These are phyloP conservation scores for Mycena pura DNA, from an alignment of 768 basidiomycete species.

Conservation along the genomic window DNA sequence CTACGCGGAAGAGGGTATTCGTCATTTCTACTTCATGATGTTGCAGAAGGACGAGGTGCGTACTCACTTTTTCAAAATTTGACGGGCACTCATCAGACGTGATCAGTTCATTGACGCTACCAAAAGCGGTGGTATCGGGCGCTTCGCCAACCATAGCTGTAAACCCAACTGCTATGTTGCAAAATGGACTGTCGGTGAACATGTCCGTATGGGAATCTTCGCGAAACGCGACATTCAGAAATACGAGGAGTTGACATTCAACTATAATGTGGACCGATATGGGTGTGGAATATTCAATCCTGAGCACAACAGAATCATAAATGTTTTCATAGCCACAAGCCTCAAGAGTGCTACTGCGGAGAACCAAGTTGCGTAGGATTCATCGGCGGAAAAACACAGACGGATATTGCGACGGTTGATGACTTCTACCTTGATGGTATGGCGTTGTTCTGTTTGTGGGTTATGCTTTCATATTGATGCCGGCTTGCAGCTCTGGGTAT, in stretches of 20 bases:
- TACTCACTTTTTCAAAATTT: constrained; percentile 6
- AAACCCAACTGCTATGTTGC: constrained; percentile 98
- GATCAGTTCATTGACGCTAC: constrained; percentile 99
- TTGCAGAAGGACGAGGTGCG: constrained; percentile 95
- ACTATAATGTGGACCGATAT: constrained; percentile 99
- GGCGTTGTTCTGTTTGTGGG: constrained; percentile 22
- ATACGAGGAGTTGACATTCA: constrained; percentile 94
- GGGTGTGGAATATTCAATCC: constrained; percentile 74
- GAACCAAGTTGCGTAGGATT: constrained; percentile 95
- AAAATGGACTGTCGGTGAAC: constrained; percentile 92
- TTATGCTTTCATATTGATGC: not conserved
- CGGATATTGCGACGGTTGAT: constrained; percentile 93
- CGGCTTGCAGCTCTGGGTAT: constrained; percentile 84
- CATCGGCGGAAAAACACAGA: constrained; percentile 98
- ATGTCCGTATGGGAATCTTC: constrained; percentile 98
- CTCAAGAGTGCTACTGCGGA: constrained; percentile 94
- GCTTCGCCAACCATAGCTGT: constrained; percentile 98
- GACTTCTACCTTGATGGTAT: constrained; percentile 92
- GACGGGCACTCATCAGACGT: not conserved
- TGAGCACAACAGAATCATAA: no score
- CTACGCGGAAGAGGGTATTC: constrained; percentile 91
- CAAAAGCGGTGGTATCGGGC: constrained; percentile 93
- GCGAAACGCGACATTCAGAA: constrained; percentile 80
- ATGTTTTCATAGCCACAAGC: constrained; percentile 90
- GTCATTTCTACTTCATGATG: constrained; percentile 99